Percentiles rank a stretch among this genome's conserved stretches.
Conservation (phyloP, 2,329 filamentous ascomycete genomes). For the Venturia pyrina region DNA sequence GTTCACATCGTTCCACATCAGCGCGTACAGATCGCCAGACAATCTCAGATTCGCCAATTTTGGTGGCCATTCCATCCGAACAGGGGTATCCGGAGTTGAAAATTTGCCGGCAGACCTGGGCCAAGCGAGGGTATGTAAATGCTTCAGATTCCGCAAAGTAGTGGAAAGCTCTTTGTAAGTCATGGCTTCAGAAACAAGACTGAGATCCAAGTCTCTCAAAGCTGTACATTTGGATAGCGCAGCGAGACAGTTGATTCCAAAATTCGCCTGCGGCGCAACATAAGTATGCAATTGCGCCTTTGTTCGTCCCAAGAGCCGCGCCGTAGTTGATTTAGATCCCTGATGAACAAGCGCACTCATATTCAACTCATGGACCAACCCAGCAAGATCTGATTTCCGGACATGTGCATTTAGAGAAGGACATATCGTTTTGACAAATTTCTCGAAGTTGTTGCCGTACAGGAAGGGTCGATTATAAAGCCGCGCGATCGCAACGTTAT, state of each 20-base stretch:
- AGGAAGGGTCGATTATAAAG: conserved; percentile 46
- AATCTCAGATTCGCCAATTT: conserved; percentile 31
- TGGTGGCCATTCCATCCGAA: conserved; percentile 33
- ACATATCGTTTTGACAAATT: conserved; percentile 45
- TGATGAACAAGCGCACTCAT: conserved; percentile 48
- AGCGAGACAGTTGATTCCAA: conserved; percentile 47
- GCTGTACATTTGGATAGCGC: conserved; percentile 45
- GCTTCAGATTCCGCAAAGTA: conserved; percentile 36
- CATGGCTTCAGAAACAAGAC: conserved; percentile 42
- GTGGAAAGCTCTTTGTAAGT: conserved; percentile 40
- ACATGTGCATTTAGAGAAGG: conserved; percentile 40
- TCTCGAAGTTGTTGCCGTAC: conserved; percentile 41
- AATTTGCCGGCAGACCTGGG: conserved; percentile 30
- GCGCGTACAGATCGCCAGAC: conserved; percentile 33
- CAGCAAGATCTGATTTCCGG: conserved; percentile 37
- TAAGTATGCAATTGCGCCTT: conserved; percentile 45
- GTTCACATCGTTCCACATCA: conserved; percentile 22
- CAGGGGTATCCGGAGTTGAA: conserved; percentile 20
- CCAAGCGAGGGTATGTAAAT: conserved; percentile 36
- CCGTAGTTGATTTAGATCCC: conserved; percentile 46
- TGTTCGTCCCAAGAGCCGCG: conserved; percentile 44
- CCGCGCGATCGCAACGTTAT: conserved; percentile 38
- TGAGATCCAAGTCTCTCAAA: conserved; percentile 42
- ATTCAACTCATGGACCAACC: conserved; percentile 43
- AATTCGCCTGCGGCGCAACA: conserved; percentile 47